phyloP scores from a whole-genome alignment of 2,329 filamentous ascomycete species.

The Botrytis paeoniae region DNA sequence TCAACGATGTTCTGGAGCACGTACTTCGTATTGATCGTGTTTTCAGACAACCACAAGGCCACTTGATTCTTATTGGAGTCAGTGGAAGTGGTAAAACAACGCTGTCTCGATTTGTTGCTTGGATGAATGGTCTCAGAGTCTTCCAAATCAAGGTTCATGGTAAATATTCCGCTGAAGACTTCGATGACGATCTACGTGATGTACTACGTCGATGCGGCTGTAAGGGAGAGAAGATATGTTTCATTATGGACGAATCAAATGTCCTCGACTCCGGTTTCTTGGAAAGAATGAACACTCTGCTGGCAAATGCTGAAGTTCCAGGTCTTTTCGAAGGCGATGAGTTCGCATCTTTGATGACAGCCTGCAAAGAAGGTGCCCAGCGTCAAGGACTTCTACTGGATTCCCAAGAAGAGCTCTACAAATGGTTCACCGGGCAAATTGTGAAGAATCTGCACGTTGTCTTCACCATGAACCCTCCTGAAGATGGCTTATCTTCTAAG shows the following conservation, averaged over 20 bases:
- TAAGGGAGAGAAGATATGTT: conserved; percentile 99
- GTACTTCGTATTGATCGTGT: conserved; percentile 97
- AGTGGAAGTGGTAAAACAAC: conserved; percentile 99
- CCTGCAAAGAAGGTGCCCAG: conserved; percentile 97
- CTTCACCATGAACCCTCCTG: conserved; percentile 99
- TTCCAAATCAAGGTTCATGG: conserved; percentile 99
- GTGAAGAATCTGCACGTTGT: conserved; percentile 98
- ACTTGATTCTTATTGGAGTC: conserved; percentile 97
- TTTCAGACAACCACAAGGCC: conserved; percentile 95
- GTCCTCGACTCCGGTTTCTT: conserved; percentile 98
- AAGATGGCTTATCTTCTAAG: conserved; percentile 91
- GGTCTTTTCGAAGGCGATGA: conserved; percentile 99
- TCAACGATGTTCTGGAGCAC: conserved; percentile 98
- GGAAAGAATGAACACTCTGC: conserved; percentile 97
- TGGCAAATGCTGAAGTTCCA: conserved; percentile 98
- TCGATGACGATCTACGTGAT: conserved; percentile 93
- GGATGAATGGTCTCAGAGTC: conserved; percentile 99
- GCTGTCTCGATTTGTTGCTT: conserved; percentile 93
- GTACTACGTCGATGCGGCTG: conserved; percentile 92
- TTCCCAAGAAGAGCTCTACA: conserved; percentile 98
- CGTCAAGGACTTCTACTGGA: conserved; percentile 92
- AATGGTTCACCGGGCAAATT: conserved; percentile 99
- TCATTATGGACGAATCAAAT: conserved; percentile 99
- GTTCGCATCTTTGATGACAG: conserved; percentile 96
- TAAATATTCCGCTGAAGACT: conserved; percentile 97